These are phyloP conservation scores for Herpetospermum pedunculosum DNA, from an alignment of 306 rosid species.

Conservation along the genomic window DNA sequence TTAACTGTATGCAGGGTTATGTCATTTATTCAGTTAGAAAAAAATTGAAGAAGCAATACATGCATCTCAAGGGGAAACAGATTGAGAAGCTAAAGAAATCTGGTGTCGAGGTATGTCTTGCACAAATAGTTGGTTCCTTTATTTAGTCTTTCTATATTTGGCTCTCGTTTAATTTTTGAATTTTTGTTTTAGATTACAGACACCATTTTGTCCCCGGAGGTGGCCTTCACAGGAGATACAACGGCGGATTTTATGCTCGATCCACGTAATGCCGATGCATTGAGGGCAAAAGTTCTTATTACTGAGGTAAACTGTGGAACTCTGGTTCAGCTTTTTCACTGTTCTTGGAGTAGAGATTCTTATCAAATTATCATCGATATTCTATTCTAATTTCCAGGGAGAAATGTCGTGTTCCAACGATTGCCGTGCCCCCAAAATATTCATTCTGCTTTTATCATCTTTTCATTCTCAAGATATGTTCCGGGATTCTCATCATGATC, in stretches of 20 bases:
- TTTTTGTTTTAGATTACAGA: conserved; percentile 64
- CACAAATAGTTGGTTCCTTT: conserved; percentile 7
- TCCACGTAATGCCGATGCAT: conserved; percentile 86
- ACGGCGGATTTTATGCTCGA: conserved; percentile 81
- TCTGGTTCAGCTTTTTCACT: background rate
- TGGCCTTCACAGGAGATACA: conserved; percentile 94
- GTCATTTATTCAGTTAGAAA: conserved; percentile 81
- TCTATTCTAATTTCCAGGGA: background rate
- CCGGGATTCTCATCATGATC: background rate
- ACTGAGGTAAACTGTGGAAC: conserved; percentile 54
- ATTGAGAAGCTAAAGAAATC: conserved; percentile 88
- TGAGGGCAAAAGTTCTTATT: conserved; percentile 94
- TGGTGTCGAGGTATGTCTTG: conserved; percentile 73
- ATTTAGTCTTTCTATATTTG: conserved; percentile 9
- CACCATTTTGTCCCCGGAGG: conserved; percentile 73
- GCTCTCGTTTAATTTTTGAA: conserved; percentile 10
- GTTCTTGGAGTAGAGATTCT: background rate
- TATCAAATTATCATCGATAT: background rate
- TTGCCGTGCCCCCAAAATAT: background rate
- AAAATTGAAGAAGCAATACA: conserved; percentile 83
- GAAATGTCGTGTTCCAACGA: background rate
- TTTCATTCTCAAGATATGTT: background rate
- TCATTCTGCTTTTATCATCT: background rate
- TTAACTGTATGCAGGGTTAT: conserved; percentile 56
- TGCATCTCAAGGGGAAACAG: conserved; percentile 79